Base-by-base conservation (phyloP, 148 eudicot species). In the Linanthus parryae region DNA sequence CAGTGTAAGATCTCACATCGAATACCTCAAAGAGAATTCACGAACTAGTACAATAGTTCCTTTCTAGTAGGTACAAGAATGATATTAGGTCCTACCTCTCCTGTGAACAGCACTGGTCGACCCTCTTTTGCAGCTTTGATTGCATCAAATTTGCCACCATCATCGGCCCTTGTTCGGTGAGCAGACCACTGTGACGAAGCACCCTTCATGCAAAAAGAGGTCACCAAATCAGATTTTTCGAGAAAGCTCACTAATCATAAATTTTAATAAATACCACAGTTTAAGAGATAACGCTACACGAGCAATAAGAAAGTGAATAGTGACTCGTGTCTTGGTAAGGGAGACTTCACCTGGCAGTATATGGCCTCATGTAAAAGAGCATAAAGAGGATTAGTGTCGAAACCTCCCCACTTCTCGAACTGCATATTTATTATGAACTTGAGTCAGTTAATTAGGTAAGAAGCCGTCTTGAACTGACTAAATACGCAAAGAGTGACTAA, bases 171-270 rank as follows among this genome's bases (percentile, higher is more conserved):
- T 52, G 80, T 48, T 70, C 81, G 75, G 29, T 85, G 74, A 51
- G 97, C 97, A 58, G 95, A 73, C 97, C 97, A 89, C 55, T 17
- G 75, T 41, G 97, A 85, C 29, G 97, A 57, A 73, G 85, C 75
- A 48, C 97, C 95, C 97, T 89, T 73, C 67, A 69, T 24, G 40
- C 39, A 7, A 41, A 37, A 46, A 59, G 34, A 4, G 48, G 44
- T 22, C 33, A 39, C n/a, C 3, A 37, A 64, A 25, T 49, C 3
- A 40, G 45, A 36, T 4, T 44, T 0, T 25, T 48, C 12, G 16
- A 34, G 25, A 30, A 58, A 35, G 5, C 12, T 18, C 22, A 15
- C 22, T 43, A 25, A 11, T 10, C 8, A 17, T 45, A 45, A 5
- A 9, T 20, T n/a, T 21, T 3, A 4, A 45, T 11, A 45, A 3